A percentile compares a stretch with the other conserved stretches of the same genome.
phyloP scores from a whole-genome alignment of 331 rosid species.

The Malus hybrid region DNA sequence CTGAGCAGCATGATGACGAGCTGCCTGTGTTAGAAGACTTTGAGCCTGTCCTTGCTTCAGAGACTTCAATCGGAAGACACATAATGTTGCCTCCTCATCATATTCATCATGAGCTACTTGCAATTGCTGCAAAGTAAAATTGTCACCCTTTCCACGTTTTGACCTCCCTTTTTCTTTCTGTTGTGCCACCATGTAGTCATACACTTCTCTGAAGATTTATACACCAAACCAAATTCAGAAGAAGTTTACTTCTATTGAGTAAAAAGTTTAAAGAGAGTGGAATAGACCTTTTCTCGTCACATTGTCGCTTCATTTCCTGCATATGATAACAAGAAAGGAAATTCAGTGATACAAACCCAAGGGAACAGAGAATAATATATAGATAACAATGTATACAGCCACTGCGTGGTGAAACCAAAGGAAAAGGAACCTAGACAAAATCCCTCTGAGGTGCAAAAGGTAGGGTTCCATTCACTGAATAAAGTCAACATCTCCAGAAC shows the following conservation, averaged over 20 bases:
- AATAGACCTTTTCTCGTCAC: conserved; percentile 74
- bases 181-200: conserved; percentile 71
- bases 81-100: conserved; percentile 64
- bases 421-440: neutral
- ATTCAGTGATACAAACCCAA: conserved; percentile 18
- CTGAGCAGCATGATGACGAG: conserved; percentile 92
- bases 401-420: conserved; percentile 5
- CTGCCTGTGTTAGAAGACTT: conserved; percentile 91
- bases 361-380: neutral
- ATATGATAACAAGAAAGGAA: conserved; percentile 15
- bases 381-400: neutral
- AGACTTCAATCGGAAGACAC: conserved; percentile 74
- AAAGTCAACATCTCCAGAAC: neutral
- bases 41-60: conserved; percentile 84
- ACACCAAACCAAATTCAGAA: conserved; percentile 33
- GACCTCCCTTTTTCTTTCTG: conserved; percentile 79
- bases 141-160: conserved; percentile 62
- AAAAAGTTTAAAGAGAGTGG: conserved; percentile 11
- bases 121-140: conserved; percentile 51
- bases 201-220: conserved; percentile 56
- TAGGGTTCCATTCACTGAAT: neutral
- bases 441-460: neutral
- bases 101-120: conserved; percentile 61
- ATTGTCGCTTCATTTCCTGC: conserved; percentile 97
- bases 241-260: neutral